Conservation (phyloP, 2,329 filamentous ascomycete genomes). For the Ophiostoma sp. region DNA sequence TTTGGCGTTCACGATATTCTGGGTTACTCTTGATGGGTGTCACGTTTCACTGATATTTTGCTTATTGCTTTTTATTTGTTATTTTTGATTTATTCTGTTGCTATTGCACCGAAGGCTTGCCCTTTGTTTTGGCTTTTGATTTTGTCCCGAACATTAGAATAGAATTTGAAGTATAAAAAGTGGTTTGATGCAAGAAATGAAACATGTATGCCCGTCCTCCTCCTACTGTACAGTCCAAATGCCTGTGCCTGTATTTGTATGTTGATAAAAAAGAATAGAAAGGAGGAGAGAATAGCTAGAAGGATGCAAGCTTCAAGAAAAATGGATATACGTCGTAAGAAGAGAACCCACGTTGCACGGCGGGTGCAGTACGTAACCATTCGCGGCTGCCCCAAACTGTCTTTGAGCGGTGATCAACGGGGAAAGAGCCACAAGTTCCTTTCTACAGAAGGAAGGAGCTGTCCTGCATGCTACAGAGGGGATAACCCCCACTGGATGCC, state of each 20-base stretch:
- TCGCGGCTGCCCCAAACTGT: neutral
- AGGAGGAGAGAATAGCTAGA: neutral
- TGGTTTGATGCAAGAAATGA: neutral
- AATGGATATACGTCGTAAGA: neutral
- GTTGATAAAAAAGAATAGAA: neutral
- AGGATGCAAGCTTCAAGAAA: neutral
- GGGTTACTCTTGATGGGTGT: neutral
- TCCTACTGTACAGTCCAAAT: neutral
- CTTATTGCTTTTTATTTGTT: neutral
- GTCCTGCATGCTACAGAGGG: neutral
- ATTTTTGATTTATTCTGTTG: neutral
- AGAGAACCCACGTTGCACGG: neutral
- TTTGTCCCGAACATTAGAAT: slow-evolving; percentile 11
- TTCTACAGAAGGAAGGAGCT: neutral
- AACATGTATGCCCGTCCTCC: neutral
- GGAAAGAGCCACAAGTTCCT: neutral
- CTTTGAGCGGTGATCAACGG: slow-evolving; percentile 9
- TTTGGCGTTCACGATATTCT: neutral
- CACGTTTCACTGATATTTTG: neutral
- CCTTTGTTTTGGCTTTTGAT: neutral
- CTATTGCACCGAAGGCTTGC: neutral
- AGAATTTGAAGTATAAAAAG: neutral
- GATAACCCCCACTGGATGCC: neutral
- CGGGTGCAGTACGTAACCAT: neutral
- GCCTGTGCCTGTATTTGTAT: neutral